phyloP scores from a whole-genome alignment of 345 rosid genomes.

The Aurinia saxatilis region DNA sequence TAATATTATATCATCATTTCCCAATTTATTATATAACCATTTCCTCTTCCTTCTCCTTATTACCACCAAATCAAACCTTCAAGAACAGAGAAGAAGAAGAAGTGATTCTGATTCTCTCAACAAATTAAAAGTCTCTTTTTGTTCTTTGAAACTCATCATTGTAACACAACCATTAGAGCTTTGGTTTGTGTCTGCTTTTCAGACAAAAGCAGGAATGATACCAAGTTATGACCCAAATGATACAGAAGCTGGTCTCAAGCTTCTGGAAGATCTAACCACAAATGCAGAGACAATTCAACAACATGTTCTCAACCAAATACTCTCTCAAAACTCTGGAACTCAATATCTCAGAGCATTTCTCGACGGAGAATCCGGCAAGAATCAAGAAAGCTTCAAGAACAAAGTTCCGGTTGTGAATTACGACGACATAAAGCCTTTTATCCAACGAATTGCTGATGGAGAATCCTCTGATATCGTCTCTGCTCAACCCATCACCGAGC shows the following conservation, averaged over 20 bases:
- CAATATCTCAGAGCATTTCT: slow-evolving; percentile 59
- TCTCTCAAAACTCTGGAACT: slow-evolving; percentile 46
- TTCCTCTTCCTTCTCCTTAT: slow-evolving; percentile 23
- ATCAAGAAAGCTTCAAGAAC: slow-evolving; percentile 42
- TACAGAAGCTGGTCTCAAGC: slow-evolving; percentile 57
- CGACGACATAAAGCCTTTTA: slow-evolving; percentile 62
- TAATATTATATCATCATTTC: slow-evolving; percentile 26
- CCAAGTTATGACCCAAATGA: slow-evolving; percentile 68
- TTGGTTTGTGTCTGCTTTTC: slow-evolving; percentile 18
- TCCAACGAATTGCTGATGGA: slow-evolving; percentile 75
- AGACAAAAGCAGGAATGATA: slow-evolving; percentile 41
- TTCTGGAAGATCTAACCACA: slow-evolving; percentile 66
- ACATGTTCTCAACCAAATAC: slow-evolving; percentile 51
- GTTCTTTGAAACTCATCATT: slow-evolving; percentile 10
- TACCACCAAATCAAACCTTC: slow-evolving; percentile 30
- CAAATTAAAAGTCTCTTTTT: background rate
- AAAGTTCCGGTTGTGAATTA: slow-evolving; percentile 78
- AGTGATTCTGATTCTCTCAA: background rate
- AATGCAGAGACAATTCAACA: slow-evolving; percentile 54
- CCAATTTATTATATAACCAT: slow-evolving; percentile 55
- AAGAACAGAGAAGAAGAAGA: slow-evolving; percentile 3
- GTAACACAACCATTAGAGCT: slow-evolving; percentile 12
- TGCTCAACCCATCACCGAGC: slow-evolving; percentile 68
- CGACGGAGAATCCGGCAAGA: slow-evolving; percentile 37
- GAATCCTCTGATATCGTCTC: slow-evolving; percentile 64